Evolutionary conservation across 163 green algal species (phyloP).

Genomic region (Scenedesmus sp.): DNA sequence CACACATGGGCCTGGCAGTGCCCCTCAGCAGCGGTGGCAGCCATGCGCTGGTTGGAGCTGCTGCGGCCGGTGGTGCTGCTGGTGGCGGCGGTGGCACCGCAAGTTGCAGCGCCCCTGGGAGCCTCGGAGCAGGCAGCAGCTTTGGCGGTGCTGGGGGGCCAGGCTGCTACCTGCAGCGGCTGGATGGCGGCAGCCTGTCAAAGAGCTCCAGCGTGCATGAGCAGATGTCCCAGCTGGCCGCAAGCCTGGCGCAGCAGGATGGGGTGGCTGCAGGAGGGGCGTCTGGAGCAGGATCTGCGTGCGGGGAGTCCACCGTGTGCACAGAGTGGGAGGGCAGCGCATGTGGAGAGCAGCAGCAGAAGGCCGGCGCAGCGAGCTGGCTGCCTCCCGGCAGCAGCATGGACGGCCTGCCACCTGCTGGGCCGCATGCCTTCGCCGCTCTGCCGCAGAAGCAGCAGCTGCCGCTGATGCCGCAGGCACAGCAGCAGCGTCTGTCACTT

Average conservation of each 20-base stretch:
- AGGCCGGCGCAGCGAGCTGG: neutral
- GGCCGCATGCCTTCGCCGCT: neutral
- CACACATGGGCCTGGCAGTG: conserved; percentile 38
- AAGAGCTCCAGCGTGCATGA: conserved; percentile 31
- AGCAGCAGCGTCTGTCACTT: conserved; percentile 9
- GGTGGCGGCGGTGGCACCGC: neutral
- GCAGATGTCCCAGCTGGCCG: conserved; percentile 35
- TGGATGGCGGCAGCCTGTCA: neutral
- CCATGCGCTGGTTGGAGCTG: neutral
- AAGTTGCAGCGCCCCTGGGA: neutral
- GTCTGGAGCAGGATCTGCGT: neutral
- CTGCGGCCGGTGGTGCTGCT: neutral
- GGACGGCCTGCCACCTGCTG: neutral
- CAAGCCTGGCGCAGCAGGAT: conserved; percentile 5
- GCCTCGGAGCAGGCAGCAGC: neutral
- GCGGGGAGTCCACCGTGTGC: neutral
- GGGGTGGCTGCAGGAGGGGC: neutral
- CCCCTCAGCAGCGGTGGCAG: conserved; percentile 26
- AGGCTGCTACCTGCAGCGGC: neutral
- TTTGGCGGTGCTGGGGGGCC: neutral
- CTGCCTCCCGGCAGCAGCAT: neutral
- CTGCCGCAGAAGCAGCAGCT: neutral
- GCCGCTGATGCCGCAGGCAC: neutral
- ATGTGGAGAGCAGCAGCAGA: neutral
- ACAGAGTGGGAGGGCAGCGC: neutral